Percentiles rank a stretch among this genome's conserved stretches.
Evolutionary conservation across 768 basidiomycete genomes (phyloP).

Genomic region (Tulasnella sp.): DNA sequence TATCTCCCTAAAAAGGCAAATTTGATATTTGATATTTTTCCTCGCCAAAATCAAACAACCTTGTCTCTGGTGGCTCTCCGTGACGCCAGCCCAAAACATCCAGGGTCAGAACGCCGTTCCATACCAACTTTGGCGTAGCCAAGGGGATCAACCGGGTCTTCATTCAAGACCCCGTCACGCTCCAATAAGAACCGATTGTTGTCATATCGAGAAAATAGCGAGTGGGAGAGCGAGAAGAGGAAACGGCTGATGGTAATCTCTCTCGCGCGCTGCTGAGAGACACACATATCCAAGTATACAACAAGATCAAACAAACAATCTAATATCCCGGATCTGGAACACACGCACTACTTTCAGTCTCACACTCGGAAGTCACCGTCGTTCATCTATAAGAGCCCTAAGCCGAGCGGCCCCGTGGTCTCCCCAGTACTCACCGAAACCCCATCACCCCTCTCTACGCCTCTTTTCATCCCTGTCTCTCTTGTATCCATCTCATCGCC

Average conservation of each 20-base stretch:
- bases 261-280: background rate
- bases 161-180: background rate
- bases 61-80: background rate
- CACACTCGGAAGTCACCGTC: background rate
- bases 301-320: conserved; percentile 2
- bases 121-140: background rate
- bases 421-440: background rate
- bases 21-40: background rate
- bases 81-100: background rate
- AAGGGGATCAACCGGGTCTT: background rate
- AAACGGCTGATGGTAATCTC: background rate
- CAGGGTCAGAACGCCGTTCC: background rate
- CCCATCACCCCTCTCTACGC: conserved; percentile 1
- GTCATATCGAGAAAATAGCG: background rate
- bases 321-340: background rate
- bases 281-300: background rate
- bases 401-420: background rate
- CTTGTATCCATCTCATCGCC: background rate
- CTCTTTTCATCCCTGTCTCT: background rate
- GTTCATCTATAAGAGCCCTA: background rate
- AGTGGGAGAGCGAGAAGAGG: background rate
- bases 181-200: background rate
- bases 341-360: background rate
- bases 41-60: background rate
- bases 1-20: background rate